Base-by-base conservation (phyloP, 495 filamentous ascomycete genomes). In the Neurospora tetraspora region DNA sequence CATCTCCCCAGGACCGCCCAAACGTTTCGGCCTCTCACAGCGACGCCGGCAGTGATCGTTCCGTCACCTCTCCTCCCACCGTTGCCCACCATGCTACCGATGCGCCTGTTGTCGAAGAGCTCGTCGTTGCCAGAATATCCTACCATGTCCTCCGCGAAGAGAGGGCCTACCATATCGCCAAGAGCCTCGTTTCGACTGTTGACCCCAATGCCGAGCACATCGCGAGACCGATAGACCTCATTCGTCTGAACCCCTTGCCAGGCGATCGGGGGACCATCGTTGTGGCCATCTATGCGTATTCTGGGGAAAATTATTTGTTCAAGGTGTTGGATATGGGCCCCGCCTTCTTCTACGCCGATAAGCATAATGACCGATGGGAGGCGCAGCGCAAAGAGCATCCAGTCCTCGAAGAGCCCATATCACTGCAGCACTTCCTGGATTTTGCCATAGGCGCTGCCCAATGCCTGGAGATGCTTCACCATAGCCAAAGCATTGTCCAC, bases 401-500 rank as follows among this genome's bases (percentile, higher is more conserved):
- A 59, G 85, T 79, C 5, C 85, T 89, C 4, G 84, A 85, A 4
- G 84, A 87, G 68, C 88, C 88, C 37, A 86, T 95, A 11, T 88
- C 91, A 71, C 83, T 97, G 14, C 81, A 89, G 37, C 84, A 87
- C 10, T 97, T 97, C 78, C 86, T 97, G 3, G 92, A 95, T 76
- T 97, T 97, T 78, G 94, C 93, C 16, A 90, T 97, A 72, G 93
- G 93, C 34, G 92, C 93, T 8, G 88, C 91, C 18, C 90, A 95
- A 77, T 96, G 93, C 77, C 78, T 94, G 53, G 94, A 97, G 79
- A 89, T 96, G 37, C 77, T 97, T 16, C 94, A 97, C 76, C 92
- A 97, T 82, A 91, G 92, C 2, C 86, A 93, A 45, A 89, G 90
- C 59, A 89, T 93, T 20, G 89, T 97, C 1, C 94, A 97, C 77